phyloP scores from a whole-genome alignment of 257 asterid species.

The Capsicum pubescens region DNA sequence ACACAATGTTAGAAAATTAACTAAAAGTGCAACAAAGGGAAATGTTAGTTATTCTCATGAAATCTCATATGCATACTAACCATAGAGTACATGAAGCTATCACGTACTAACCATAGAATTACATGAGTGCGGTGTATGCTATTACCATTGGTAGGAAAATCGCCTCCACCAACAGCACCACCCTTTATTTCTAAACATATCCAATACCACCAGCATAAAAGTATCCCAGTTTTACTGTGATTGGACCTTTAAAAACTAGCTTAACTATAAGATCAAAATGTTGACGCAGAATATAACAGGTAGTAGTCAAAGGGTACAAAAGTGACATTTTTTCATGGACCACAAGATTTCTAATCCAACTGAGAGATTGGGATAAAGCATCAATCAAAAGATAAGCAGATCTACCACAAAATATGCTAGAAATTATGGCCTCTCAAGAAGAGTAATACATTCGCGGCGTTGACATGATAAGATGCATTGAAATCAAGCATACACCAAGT shows the following conservation, averaged over 20 bases:
- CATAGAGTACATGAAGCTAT: background rate
- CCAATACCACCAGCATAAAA: background rate
- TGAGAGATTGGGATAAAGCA: background rate
- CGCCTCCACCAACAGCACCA: background rate
- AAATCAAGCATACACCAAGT: background rate
- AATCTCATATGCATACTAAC: background rate
- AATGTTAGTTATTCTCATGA: background rate
- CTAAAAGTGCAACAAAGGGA: background rate
- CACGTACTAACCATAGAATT: background rate
- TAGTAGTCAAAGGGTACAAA: background rate
- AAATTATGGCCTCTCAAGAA: background rate
- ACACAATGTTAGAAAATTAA: background rate
- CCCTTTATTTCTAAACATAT: background rate
- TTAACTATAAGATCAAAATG: background rate
- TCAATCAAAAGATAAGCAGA: background rate
- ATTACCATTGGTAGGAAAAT: background rate
- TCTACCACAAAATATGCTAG: background rate
- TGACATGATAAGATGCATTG: conserved; percentile 2
- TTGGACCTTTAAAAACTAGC: background rate
- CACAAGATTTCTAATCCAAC: background rate
- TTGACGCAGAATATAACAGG: background rate
- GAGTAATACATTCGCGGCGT: background rate
- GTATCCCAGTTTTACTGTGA: background rate
- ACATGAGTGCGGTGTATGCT: background rate
- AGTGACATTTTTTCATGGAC: background rate